These are phyloP conservation scores for Rubus idaeus DNA, from an alignment of 306 rosid genomes.

Conservation along the genomic window DNA sequence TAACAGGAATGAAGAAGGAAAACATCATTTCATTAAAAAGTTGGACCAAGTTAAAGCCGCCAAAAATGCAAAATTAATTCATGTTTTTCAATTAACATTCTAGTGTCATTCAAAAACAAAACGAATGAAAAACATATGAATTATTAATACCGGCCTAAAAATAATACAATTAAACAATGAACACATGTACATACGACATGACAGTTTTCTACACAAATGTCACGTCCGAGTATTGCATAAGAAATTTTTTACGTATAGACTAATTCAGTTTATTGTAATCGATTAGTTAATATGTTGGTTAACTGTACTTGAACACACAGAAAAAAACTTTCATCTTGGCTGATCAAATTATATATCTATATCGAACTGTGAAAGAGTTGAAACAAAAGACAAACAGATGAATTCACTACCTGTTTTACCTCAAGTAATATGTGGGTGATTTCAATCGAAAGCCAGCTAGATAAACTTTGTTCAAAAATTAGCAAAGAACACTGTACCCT, in stretches of 20 bases:
- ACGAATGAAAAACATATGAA: not conserved
- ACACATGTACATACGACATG: not conserved
- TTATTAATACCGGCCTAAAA: not conserved
- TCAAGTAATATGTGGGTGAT: not conserved
- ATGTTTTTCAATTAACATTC: not conserved
- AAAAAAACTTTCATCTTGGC: not conserved
- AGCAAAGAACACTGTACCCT: slow-evolving; percentile 4
- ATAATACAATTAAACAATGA: not conserved
- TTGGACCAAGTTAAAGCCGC: not conserved
- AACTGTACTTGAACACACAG: not conserved
- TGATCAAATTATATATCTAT: too few species aligned
- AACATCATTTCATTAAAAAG: not conserved
- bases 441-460: not conserved
- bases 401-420: not conserved
- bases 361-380: not conserved
- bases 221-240: too few species aligned
- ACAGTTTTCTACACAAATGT: not conserved
- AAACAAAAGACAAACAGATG: not conserved
- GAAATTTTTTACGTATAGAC: not conserved
- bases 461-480: not conserved
- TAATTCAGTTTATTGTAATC: not conserved
- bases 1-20: not conserved
- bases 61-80: not conserved
- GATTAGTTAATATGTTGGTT: too few species aligned
- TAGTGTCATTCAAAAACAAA: not conserved